Percentiles rank a stretch among this genome's conserved stretches.
Conservation (phyloP, 108 stramenopile species). For the Nitzschia putrida region DNA sequence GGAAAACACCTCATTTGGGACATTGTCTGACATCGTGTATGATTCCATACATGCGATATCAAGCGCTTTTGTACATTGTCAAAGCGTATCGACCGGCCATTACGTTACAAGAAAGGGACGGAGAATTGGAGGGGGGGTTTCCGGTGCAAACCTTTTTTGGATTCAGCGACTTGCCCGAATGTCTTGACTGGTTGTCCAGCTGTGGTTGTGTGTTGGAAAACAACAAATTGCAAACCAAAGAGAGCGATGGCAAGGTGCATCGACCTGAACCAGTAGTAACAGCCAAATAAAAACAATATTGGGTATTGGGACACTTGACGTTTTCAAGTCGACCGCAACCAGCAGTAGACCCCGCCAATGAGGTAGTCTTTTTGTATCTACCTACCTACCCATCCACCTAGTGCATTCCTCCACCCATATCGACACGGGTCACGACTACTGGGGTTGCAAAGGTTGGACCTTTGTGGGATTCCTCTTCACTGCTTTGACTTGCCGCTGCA, state of each 20-base stretch:
- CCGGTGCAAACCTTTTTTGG: neutral
- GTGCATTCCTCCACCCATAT: neutral
- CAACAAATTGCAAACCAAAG: conserved; percentile 51
- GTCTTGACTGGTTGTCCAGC: conserved; percentile 48
- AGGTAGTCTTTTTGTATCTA: too few relatives aligned
- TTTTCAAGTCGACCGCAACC: too few relatives aligned
- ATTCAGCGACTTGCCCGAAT: conserved; percentile 21
- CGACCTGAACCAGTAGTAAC: conserved; percentile 22
- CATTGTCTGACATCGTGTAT: conserved; percentile 63
- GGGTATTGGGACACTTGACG: neutral
- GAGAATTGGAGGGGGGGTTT: neutral
- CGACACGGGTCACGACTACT: neutral
- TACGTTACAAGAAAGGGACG: conserved; percentile 17
- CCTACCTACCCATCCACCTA: too few relatives aligned
- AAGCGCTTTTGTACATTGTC: conserved; percentile 58
- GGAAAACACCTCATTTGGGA: conserved; percentile 57
- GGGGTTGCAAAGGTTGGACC: neutral
- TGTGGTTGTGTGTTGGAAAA: conserved; percentile 54
- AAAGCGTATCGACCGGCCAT: conserved; percentile 74
- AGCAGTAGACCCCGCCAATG: too few relatives aligned
- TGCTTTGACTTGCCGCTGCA: neutral
- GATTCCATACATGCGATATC: conserved; percentile 61
- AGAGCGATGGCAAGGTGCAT: conserved; percentile 49
- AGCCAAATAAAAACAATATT: neutral
- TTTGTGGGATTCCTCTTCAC: neutral